Base-by-base conservation (phyloP, 148 eudicot genomes). In the Nepenthes gracilis region DNA sequence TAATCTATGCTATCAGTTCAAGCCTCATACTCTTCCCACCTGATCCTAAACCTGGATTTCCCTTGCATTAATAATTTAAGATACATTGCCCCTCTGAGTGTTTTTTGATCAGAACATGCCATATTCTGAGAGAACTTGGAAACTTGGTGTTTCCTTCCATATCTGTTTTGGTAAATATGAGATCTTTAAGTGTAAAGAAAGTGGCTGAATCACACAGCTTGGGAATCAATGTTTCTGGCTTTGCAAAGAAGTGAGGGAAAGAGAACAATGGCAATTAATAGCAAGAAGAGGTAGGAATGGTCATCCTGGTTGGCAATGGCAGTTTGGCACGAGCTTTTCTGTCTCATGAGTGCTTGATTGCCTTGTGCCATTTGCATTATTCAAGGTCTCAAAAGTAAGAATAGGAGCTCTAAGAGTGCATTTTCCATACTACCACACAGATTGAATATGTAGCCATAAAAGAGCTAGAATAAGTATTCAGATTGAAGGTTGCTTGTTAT, bases 61-160 rank as follows among this genome's bases (percentile, higher is more conserved):
- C 23, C 23, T 23, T 23, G 23, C 23, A 23, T 23, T 23, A 23
- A 23, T 23, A 23, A 23, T 23, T 23, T 23, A 23, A 23, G 23
- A 23, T 23, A 23, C 23, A 23, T 23, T 23, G 23, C 23, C 23
- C 23, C 23, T 23, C 23, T 23, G 23, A 23, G 23, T 0, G 23
- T 23, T 23, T 23, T 23, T 23, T 23, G 23, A 23, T 23, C 23
- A 23, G 23, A 23, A 23, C 23, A 23, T 23, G 23, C 23, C 23
- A 23, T 23, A 0, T 23, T 23, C 23, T 23, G 23, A 75, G 12
- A 13, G 83, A 76, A 72, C 86, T 82, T 83, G 78, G 75, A 70
- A 76, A 82, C 86, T 83, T 76, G 1, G 83, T 82, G 68, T 79
- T 61, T 2, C 81, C 81, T 55, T 55, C 11, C 58, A 55, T 55